Evolutionary conservation across 2,329 filamentous ascomycete species (phyloP).

Genomic region (Aspergillus neoniger): DNA sequence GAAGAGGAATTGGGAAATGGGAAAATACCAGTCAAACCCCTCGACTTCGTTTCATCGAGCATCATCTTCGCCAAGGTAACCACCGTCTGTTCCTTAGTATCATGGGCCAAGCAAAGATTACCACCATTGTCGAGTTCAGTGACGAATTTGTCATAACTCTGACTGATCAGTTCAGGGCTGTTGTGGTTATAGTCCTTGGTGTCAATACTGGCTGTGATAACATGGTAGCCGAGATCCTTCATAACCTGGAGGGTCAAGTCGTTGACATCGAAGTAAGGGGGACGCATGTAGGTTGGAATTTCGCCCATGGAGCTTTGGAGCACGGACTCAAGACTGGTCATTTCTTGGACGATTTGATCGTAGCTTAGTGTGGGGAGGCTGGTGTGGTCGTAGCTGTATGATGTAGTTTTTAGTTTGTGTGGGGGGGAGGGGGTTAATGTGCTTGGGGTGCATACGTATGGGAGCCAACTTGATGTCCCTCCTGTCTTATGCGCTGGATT

Average conservation of each 20-base stretch:
- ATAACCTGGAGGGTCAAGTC: conserved; percentile 36
- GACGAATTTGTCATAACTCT: conserved; percentile 34
- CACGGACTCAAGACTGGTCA: conserved; percentile 44
- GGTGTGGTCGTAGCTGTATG: conserved; percentile 41
- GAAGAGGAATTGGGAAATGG: no score
- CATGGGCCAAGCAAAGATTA: conserved; percentile 40
- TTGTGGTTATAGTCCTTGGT: conserved; percentile 46
- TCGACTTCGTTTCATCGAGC: conserved; percentile 38
- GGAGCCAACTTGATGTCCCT: conserved; percentile 51
- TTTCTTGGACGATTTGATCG: conserved; percentile 38
- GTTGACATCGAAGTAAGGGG: conserved; percentile 45
- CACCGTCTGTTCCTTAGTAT: conserved; percentile 40
- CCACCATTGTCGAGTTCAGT: conserved; percentile 33
- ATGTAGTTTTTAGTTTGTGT: background rate
- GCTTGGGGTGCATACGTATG: conserved; percentile 40
- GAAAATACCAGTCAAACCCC: conserved; percentile 42
- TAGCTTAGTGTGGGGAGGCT: conserved; percentile 38
- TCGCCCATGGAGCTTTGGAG: conserved; percentile 44
- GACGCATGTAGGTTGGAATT: conserved; percentile 51
- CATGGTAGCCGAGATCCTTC: conserved; percentile 47
- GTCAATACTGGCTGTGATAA: conserved; percentile 46
- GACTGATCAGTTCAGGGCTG: conserved; percentile 26
- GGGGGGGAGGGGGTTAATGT: background rate
- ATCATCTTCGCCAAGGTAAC: conserved; percentile 33
- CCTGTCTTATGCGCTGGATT: conserved; percentile 31